phyloP scores from a whole-genome alignment of 495 filamentous ascomycete genomes.

The Aspergillus olivimuriae region DNA sequence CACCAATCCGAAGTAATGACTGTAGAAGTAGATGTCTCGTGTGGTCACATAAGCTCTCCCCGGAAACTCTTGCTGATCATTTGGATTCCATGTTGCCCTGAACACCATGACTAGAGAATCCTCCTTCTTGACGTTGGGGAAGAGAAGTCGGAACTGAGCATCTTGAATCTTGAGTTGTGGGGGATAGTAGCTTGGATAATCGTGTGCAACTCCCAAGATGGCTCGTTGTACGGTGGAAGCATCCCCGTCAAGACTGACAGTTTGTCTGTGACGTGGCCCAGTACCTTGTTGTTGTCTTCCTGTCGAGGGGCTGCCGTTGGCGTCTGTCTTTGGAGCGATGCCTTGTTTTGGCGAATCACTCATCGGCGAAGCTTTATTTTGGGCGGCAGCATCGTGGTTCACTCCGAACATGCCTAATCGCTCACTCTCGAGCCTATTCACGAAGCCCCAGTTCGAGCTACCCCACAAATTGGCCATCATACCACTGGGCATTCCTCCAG shows the following conservation, averaged over 20 bases:
- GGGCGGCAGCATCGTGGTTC: constrained; percentile 26
- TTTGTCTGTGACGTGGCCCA: constrained; percentile 62
- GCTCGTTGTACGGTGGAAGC: constrained; percentile 38
- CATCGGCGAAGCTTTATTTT: constrained; percentile 17
- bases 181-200: constrained; percentile 79
- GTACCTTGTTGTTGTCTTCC: constrained; percentile 11
- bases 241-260: constrained; percentile 66
- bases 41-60: constrained; percentile 85
- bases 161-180: constrained; percentile 78
- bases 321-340: constrained; percentile 16
- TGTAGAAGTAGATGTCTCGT: constrained; percentile 89
- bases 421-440: constrained; percentile 59
- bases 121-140: constrained; percentile 65
- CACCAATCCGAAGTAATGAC: constrained; percentile 86
- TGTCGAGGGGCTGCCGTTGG: constrained; percentile 6
- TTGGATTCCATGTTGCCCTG: constrained; percentile 66
- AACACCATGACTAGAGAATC: constrained; percentile 80
- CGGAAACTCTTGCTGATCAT: constrained; percentile 73
- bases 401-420: constrained; percentile 38
- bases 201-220: constrained; percentile 38
- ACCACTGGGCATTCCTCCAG: constrained; percentile 69
- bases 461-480: constrained; percentile 93
- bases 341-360: constrained; percentile 25
- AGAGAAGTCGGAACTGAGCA: constrained; percentile 85
- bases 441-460: constrained; percentile 72